Evolutionary conservation across 495 filamentous ascomycete species (phyloP).

Genomic region (Penicillium samsonianum): DNA sequence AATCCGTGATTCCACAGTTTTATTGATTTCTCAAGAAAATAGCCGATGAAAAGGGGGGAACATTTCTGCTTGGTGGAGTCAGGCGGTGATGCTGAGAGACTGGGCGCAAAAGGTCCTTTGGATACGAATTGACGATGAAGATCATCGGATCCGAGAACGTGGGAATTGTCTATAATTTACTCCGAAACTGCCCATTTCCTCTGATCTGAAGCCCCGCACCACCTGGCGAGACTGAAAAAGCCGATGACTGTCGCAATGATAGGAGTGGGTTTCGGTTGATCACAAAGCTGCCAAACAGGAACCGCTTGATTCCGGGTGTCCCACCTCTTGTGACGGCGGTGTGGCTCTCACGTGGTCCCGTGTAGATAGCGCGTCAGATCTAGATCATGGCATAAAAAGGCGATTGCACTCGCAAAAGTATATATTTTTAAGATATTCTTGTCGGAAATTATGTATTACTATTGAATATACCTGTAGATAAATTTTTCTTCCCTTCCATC

Average conservation of each 20-base stretch:
- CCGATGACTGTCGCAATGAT: constrained; percentile 24
- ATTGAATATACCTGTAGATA: background rate
- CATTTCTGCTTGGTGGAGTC: constrained; percentile 13
- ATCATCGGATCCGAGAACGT: constrained; percentile 17
- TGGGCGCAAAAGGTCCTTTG: constrained; percentile 8
- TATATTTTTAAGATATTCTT: background rate
- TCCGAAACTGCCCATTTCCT: background rate
- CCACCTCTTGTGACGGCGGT: constrained; percentile 24
- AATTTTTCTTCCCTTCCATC: background rate
- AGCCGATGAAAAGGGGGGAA: constrained; percentile 10
- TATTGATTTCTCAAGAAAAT: background rate
- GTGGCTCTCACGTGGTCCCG: constrained; percentile 32
- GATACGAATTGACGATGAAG: constrained; percentile 2
- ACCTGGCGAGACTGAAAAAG: constrained; percentile 8
- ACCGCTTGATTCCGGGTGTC: constrained; percentile 31
- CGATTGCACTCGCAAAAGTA: constrained; percentile 14
- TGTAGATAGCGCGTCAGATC: constrained; percentile 28
- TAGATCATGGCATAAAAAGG: constrained; percentile 10
- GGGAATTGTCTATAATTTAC: constrained; percentile 4
- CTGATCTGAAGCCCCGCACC: background rate
- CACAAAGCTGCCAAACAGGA: constrained; percentile 27
- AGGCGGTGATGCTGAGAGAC: constrained; percentile 10
- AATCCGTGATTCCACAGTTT: background rate
- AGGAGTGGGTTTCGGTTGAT: constrained; percentile 32
- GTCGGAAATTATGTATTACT: background rate